Percentiles rank a stretch among this genome's conserved stretches.
Conservation (phyloP, 2,329 filamentous ascomycete species). For the Cladosporium sp. region DNA sequence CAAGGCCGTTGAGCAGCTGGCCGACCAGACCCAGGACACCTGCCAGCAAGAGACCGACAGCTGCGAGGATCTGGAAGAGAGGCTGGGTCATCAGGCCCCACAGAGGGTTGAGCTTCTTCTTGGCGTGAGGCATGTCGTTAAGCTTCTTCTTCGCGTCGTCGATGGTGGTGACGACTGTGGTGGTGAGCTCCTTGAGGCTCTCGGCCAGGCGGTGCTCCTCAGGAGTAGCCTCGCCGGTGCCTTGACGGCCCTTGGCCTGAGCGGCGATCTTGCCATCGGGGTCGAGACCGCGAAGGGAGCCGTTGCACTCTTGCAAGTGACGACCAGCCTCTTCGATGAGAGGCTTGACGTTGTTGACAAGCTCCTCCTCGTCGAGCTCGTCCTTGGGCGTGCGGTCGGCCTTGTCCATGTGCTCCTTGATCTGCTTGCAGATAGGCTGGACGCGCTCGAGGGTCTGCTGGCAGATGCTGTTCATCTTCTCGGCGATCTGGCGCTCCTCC, state of each 20-base stretch:
- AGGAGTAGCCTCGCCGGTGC: conserved; percentile 69
- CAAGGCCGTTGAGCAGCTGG: conserved; percentile 72
- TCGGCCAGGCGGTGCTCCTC: conserved; percentile 85
- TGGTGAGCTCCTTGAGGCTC: conserved; percentile 78
- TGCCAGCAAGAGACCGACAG: conserved; percentile 74
- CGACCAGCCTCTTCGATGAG: conserved; percentile 80
- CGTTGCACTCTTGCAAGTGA: conserved; percentile 82
- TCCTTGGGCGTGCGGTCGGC: conserved; percentile 79
- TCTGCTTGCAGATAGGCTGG: conserved; percentile 80
- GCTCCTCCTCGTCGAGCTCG: conserved; percentile 82
- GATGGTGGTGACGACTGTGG: conserved; percentile 74
- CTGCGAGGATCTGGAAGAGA: conserved; percentile 86
- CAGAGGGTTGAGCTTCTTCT: conserved; percentile 90
- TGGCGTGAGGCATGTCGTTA: conserved; percentile 85
- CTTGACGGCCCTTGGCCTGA: conserved; percentile 77
- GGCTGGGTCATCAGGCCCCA: conserved; percentile 81
- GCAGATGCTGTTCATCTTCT: conserved; percentile 68
- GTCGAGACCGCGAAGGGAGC: conserved; percentile 79
- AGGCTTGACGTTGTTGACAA: conserved; percentile 81
- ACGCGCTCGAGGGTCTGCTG: conserved; percentile 78
- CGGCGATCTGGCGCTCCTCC: conserved; percentile 71
- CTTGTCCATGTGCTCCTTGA: conserved; percentile 75
- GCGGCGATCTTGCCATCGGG: conserved; percentile 81
- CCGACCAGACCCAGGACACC: conserved; percentile 81
- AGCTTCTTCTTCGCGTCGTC: conserved; percentile 86